phyloP scores from a whole-genome alignment of 2,329 filamentous ascomycete genomes.

The Trichoderma harzianum region DNA sequence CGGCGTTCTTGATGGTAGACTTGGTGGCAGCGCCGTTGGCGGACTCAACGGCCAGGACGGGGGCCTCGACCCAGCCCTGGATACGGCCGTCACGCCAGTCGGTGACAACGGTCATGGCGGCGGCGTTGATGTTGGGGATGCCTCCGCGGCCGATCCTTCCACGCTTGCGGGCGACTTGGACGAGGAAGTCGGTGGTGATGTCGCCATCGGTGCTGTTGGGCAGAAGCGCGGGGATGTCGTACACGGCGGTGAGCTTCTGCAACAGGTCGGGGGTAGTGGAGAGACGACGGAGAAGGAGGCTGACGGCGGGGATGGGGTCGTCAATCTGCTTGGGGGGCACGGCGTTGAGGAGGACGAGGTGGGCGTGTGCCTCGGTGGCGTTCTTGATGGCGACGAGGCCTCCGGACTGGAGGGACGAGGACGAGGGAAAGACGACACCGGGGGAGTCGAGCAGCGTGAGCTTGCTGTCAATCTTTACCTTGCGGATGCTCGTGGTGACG shows the following conservation, averaged over 20 bases:
- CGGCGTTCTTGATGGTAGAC: constrained; percentile 36
- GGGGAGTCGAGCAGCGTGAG: constrained; percentile 91
- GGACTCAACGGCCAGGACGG: constrained; percentile 57
- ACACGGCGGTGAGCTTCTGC: constrained; percentile 75
- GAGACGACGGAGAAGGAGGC: constrained; percentile 76
- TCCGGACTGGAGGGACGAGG: constrained; percentile 38
- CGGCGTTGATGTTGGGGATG: constrained; percentile 80
- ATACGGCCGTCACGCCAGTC: constrained; percentile 96
- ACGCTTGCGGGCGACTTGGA: constrained; percentile 91
- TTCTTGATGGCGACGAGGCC: constrained; percentile 54
- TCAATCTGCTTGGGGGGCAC: constrained; percentile 92
- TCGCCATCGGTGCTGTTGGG: constrained; percentile 65
- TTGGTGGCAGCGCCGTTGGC: constrained; percentile 23
- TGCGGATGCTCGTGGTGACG: constrained; percentile 81
- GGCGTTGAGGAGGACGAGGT: constrained; percentile 84
- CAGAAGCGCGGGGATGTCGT: constrained; percentile 78
- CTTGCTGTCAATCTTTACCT: constrained; percentile 93
- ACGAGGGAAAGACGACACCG: constrained; percentile 86
- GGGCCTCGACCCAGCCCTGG: constrained; percentile 84
- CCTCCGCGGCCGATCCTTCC: constrained; percentile 85
- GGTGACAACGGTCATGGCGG: constrained; percentile 90
- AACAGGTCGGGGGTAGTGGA: constrained; percentile 70
- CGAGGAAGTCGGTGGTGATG: constrained; percentile 81
- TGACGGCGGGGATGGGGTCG: constrained; percentile 85
- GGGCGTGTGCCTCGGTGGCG: constrained; percentile 70